phyloP scores from a whole-genome alignment of 2,329 filamentous ascomycete species.

The Leptographium wingfieldii region DNA sequence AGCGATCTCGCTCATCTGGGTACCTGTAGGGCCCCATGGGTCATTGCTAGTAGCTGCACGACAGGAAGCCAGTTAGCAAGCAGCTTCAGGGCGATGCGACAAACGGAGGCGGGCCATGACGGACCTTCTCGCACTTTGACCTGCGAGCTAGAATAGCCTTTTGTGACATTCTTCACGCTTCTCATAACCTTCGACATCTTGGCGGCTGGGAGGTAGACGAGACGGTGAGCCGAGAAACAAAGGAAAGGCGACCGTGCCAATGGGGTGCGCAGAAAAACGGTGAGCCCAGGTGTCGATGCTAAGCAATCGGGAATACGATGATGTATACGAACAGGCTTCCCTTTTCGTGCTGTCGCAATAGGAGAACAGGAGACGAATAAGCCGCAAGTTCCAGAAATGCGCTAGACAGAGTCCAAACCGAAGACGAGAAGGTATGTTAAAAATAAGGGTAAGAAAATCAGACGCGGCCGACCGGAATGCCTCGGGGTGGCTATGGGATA shows the following conservation, averaged over 20 bases:
- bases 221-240: neutral
- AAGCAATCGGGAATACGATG: neutral
- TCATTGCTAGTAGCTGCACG: conserved; percentile 87
- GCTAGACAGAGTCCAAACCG: neutral
- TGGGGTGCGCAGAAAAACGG: neutral
- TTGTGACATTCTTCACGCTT: conserved; percentile 98
- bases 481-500: neutral
- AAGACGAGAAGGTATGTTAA: neutral
- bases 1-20: conserved; percentile 97
- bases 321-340: neutral
- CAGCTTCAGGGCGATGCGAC: neutral
- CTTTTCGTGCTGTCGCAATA: neutral
- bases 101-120: conserved; percentile 17
- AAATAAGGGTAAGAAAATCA: neutral
- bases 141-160: conserved; percentile 92
- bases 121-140: conserved; percentile 96
- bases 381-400: neutral
- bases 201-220: conserved; percentile 13
- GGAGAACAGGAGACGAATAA: neutral
- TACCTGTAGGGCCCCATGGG: conserved; percentile 94
- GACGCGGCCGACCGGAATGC: neutral
- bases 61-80: neutral
- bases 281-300: neutral
- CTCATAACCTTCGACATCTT: conserved; percentile 94
- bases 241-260: neutral